A percentile compares a stretch with the other conserved stretches of the same genome.
Evolutionary conservation across 306 rosid species (phyloP).

Genomic region (Cyamopsis tetragonoloba): DNA sequence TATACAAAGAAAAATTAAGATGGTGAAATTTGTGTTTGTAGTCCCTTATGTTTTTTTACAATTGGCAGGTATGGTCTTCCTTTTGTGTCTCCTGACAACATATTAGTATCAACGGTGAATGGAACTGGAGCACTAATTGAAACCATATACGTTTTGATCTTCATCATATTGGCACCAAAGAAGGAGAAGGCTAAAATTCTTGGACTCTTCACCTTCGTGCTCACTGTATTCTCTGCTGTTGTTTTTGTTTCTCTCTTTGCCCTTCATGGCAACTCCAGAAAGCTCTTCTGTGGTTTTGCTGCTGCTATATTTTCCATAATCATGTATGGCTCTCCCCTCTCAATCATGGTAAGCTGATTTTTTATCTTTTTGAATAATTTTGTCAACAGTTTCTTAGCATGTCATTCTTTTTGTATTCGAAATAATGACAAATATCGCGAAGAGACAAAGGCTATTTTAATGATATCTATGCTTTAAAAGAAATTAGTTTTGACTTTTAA

Average conservation of each 20-base stretch:
- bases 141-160: slow-evolving; percentile 54
- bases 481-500: too few species aligned
- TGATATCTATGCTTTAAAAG: too few species aligned
- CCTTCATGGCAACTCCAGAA: slow-evolving; percentile 46
- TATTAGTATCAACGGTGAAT: slow-evolving; percentile 72
- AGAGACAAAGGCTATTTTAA: too few species aligned
- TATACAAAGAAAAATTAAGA: too few species aligned
- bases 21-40: neutral
- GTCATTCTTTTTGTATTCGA: too few species aligned
- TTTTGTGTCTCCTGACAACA: slow-evolving; percentile 75
- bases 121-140: slow-evolving; percentile 76
- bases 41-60: neutral
- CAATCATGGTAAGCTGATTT: slow-evolving; percentile 64
- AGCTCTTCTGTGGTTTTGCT: slow-evolving; percentile 72
- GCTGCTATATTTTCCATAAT: slow-evolving; percentile 69
- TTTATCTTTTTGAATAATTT: neutral
- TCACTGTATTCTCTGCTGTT: slow-evolving; percentile 46
- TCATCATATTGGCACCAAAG: slow-evolving; percentile 48
- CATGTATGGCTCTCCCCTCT: slow-evolving; percentile 91
- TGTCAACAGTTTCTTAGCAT: too few species aligned
- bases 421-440: too few species aligned
- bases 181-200: slow-evolving; percentile 56
- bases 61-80: slow-evolving; percentile 82
- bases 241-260: slow-evolving; percentile 74
- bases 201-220: slow-evolving; percentile 43